Evolutionary conservation across 805 yeast species (phyloP).

Genomic region (Saccharomyces eubayanus): DNA sequence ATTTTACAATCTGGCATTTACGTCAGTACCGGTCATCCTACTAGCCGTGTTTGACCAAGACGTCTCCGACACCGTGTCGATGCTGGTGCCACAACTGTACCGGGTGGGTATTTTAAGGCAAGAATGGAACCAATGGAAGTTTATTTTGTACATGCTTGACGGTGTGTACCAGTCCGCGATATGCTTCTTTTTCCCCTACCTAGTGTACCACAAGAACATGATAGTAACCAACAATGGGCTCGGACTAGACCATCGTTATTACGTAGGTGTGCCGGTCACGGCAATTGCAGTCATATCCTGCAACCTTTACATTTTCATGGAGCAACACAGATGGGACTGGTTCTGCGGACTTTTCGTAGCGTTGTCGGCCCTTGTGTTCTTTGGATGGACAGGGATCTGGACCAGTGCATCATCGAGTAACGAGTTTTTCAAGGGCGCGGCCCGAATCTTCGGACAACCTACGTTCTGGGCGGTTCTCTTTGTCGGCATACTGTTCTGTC

Average conservation of each 20-base stretch:
- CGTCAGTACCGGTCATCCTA: constrained; percentile 72
- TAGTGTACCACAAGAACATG: constrained; percentile 38
- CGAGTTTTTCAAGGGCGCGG: constrained; percentile 65
- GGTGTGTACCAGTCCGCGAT: constrained; percentile 72
- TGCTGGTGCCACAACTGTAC: constrained; percentile 68
- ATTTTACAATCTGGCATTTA: constrained; percentile 77
- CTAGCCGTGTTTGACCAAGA: constrained; percentile 77
- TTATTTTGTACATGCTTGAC: constrained; percentile 66
- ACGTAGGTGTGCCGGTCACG: constrained; percentile 62
- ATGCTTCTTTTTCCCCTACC: constrained; percentile 67
- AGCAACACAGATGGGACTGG: constrained; percentile 81
- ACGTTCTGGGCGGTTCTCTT: constrained; percentile 61
- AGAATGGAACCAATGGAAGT: constrained; percentile 67
- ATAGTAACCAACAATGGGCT: constrained; percentile 47
- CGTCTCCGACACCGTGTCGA: constrained; percentile 58
- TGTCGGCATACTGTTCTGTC: constrained; percentile 53
- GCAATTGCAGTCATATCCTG: constrained; percentile 61
- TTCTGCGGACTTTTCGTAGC: constrained; percentile 46
- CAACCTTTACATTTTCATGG: constrained; percentile 55
- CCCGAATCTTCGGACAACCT: constrained; percentile 51
- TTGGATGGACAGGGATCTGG: constrained; percentile 81
- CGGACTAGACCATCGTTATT: constrained; percentile 61
- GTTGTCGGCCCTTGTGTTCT: constrained; percentile 51
- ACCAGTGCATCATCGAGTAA: constrained; percentile 44
- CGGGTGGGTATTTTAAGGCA: constrained; percentile 60